These are phyloP conservation scores for Cryptococcus deneoformans DNA, from an alignment of 1,284 basidiomycete species.

Conservation along the genomic window DNA sequence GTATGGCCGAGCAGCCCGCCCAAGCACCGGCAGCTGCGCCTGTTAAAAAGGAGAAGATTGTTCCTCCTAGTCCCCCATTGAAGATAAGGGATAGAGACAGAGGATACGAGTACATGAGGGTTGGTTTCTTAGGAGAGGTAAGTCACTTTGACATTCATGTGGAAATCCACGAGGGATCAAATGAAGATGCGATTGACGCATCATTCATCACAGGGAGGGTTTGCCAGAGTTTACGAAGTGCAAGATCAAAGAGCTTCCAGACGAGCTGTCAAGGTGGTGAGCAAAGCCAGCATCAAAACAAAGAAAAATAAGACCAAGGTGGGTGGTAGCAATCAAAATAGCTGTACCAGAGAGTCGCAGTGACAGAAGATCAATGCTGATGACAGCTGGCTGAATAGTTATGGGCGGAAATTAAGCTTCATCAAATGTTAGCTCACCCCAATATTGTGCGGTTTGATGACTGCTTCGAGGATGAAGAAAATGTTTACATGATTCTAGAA, in stretches of 20 bases:
- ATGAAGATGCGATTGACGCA: neutral
- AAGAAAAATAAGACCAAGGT: conserved; percentile 94
- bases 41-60: conserved; percentile 57
- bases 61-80: conserved; percentile 79
- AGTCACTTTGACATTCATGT: conserved; percentile 27
- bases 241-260: conserved; percentile 63
- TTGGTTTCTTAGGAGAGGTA: conserved; percentile 84
- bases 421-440: conserved; percentile 84
- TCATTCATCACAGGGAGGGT: conserved; percentile 65
- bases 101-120: conserved; percentile 60
- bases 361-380: neutral
- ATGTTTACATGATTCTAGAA: conserved; percentile 97
- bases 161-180: neutral
- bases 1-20: neutral
- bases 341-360: neutral
- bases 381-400: conserved; percentile 56
- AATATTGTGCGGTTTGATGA: conserved; percentile 92
- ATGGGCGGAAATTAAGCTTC: conserved; percentile 98
- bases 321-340: conserved; percentile 16
- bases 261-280: conserved; percentile 84
- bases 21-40: conserved; percentile 1
- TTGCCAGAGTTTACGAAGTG: conserved; percentile 86
- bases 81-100: conserved; percentile 67
- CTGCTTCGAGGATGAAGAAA: conserved; percentile 92
- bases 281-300: conserved; percentile 75